Conservation (phyloP, 176 grass and related monocot genomes). For the Thalia dealbata region DNA sequence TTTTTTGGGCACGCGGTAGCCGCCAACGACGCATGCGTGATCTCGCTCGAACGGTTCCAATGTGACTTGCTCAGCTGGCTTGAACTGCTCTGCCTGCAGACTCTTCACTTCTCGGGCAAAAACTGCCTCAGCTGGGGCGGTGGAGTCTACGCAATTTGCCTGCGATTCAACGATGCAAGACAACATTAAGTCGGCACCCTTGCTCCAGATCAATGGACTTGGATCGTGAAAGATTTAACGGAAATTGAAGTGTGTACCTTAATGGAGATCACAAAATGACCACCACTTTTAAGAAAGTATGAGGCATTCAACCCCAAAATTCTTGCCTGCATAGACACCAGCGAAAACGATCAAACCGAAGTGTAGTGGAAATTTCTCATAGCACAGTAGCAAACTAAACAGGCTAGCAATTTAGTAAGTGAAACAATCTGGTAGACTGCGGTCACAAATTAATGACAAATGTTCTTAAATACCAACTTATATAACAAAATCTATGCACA, state of each 20-base stretch:
- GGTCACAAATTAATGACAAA: too few relatives aligned
- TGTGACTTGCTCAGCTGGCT: too few relatives aligned
- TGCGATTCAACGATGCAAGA: conserved; percentile 9
- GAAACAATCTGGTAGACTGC: too few relatives aligned
- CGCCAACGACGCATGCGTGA: too few relatives aligned
- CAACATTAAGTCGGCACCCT: not conserved
- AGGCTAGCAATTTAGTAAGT: too few relatives aligned
- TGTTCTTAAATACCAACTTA: too few relatives aligned
- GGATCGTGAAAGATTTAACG: not conserved
- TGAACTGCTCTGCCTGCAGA: conserved; percentile 37
- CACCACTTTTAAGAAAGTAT: conserved; percentile 84
- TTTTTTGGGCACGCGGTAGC: too few relatives aligned
- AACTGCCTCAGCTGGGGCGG: conserved; percentile 16
- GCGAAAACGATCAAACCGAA: not conserved
- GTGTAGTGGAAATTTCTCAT: too few relatives aligned
- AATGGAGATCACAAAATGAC: conserved; percentile 88
- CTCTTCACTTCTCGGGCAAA: conserved; percentile 43
- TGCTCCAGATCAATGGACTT: not conserved
- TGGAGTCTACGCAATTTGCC: conserved; percentile 85
- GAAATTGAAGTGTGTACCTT: conserved; percentile 33
- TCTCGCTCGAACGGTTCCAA: too few relatives aligned
- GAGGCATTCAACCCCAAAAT: conserved; percentile 79
- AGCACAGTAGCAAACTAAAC: too few relatives aligned
- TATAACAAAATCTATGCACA: too few relatives aligned
- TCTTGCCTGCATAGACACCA: conserved; percentile 53